Evolutionary conservation across 2,329 filamentous ascomycete genomes (phyloP), one percentile per base, ranked within the genome.

Genomic region (Lachnellula subtilissima): DNA sequence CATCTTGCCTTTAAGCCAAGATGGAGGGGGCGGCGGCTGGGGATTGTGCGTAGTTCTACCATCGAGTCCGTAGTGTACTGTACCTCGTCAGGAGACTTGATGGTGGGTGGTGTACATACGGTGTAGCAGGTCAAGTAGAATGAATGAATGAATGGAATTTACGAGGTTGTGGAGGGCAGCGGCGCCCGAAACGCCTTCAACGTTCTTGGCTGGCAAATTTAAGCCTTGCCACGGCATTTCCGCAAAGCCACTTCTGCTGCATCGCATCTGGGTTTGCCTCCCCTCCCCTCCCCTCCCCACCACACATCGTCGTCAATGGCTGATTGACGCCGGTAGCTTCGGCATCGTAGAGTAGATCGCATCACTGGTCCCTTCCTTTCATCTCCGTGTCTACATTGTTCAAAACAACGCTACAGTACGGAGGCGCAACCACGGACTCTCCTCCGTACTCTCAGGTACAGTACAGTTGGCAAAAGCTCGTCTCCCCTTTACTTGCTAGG

Each of bases 321-420:
- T 62, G 53, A 48, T 59, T 57, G 59, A 60, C 61, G 60, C 58
- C 58, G 48, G 60, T 64, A 60, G 63, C 63, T 65, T 60, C 36
- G 42, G 53, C 53, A 43, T 58, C 46, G 53, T 42, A 36, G 48
- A 52, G 17, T 43, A 17, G 17, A n/a, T 45, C 40, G 40, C 17
- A 22, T 22, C 19, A 25, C 40, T 54, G 42, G 48, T 53, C 42
- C 52, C 25, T 45, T 28, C 40, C 49, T 53, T 32, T 67, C 64
- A 66, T 67, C 59, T 67, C 65, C 64, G 64, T 57, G 60, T 50
- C 39, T 66, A 60, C 63, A 63, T 58, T 47, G 28, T 48, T 36
- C 54, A 32, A 61, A 56, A 55, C 51, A 36, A 40, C 51, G 51
- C 58, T 55, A 52, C 48, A 25, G 25, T 25, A 25, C 23, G 5